Conservation (phyloP, 345 rosid species). For the Arabidopsis arenosa region DNA sequence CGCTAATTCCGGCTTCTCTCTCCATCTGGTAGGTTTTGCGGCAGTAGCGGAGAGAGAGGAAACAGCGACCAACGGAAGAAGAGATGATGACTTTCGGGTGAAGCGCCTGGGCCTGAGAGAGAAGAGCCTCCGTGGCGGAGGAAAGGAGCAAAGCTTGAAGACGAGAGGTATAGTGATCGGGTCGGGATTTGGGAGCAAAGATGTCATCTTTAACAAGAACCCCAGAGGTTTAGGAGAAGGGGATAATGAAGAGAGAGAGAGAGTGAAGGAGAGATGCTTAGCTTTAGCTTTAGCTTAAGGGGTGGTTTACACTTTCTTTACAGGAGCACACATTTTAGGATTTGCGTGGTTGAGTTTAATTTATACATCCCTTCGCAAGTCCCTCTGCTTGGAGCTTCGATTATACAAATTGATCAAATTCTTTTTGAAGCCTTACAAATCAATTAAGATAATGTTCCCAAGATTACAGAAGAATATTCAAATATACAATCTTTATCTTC, state of each 20-base stretch:
- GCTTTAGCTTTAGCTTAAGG: conserved; percentile 23
- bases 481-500: background rate
- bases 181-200: conserved; percentile 51
- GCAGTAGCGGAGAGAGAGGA: conserved; percentile 53
- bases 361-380: background rate
- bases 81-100: conserved; percentile 38
- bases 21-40: conserved; percentile 45
- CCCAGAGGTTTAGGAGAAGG: conserved; percentile 35
- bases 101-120: conserved; percentile 37
- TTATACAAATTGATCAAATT: background rate
- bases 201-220: conserved; percentile 50
- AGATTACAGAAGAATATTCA: conserved; percentile 6
- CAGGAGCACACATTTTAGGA: conserved; percentile 3
- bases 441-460: background rate
- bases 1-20: conserved; percentile 50
- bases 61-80: conserved; percentile 51
- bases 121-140: conserved; percentile 48
- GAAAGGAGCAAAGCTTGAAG: conserved; percentile 46
- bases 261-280: background rate
- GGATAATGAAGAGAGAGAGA: conserved; percentile 16
- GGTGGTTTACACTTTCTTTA: background rate
- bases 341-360: conserved; percentile 1
- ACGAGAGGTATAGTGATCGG: conserved; percentile 46
- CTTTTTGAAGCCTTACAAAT: background rate
- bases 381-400: too few species aligned